phyloP scores from a whole-genome alignment of 2,329 filamentous ascomycete genomes.

The Neonectria punicea region DNA sequence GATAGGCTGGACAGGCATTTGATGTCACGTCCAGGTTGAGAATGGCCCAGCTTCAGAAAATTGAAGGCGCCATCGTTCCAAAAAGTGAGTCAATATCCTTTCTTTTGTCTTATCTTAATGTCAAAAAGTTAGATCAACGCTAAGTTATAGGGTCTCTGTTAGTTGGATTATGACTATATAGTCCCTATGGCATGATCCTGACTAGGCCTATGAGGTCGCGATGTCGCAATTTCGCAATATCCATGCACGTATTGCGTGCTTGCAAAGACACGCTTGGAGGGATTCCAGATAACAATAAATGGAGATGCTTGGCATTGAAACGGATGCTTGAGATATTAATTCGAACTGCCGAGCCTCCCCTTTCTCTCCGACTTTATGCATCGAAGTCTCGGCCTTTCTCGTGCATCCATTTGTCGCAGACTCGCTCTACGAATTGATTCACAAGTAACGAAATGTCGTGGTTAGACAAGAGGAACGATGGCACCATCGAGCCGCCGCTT shows the following conservation, averaged over 20 bases:
- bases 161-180: slow-evolving; percentile 5
- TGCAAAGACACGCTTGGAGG: not conserved
- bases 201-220: slow-evolving; percentile 13
- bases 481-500: slow-evolving; percentile 40
- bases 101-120: not conserved
- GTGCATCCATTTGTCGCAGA: not conserved
- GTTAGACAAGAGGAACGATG: slow-evolving; percentile 12
- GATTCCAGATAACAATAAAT: slow-evolving; percentile 4
- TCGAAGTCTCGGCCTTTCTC: not conserved
- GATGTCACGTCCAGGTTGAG: too few relatives aligned
- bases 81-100: not conserved
- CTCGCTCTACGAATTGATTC: not conserved
- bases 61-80: too few relatives aligned
- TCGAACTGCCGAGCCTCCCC: not conserved
- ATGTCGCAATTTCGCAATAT: slow-evolving; percentile 11
- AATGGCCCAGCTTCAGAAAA: too few relatives aligned
- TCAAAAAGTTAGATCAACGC: not conserved
- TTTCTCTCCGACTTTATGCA: not conserved
- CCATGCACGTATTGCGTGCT: slow-evolving; percentile 22
- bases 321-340: not conserved
- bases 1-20: too few relatives aligned
- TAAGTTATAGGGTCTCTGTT: slow-evolving; percentile 5
- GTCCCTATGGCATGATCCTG: slow-evolving; percentile 18
- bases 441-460: not conserved
- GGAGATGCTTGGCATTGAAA: not conserved